Evolutionary conservation across 164 flowering plant species (phyloP).

Genomic region (Magnolia officinalis): DNA sequence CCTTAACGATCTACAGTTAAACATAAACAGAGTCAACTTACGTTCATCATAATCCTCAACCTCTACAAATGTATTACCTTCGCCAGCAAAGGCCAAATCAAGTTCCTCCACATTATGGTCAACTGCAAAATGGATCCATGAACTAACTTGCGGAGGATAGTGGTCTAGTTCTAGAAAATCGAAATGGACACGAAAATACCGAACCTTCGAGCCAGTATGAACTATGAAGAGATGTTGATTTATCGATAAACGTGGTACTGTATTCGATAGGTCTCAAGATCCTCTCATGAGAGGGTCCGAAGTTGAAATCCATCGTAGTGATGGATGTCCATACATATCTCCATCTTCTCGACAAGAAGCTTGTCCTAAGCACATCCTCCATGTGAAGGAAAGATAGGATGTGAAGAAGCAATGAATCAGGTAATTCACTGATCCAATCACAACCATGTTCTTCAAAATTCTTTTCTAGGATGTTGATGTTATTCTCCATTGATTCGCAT

Average conservation of each 20-base stretch:
- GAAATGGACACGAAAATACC: background rate
- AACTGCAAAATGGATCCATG: background rate
- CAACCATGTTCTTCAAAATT: background rate
- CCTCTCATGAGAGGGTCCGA: background rate
- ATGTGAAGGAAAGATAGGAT: slow-evolving; percentile 2
- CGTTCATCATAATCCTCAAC: background rate
- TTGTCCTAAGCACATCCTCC: background rate
- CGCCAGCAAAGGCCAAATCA: background rate
- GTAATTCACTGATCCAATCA: background rate
- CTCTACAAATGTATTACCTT: background rate
- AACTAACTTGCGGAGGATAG: background rate
- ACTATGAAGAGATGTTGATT: background rate
- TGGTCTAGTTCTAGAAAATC: background rate
- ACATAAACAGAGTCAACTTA: background rate
- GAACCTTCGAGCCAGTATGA: background rate
- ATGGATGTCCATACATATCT: background rate
- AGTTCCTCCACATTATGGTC: background rate
- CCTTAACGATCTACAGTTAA: background rate
- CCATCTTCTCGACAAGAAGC: slow-evolving; percentile 8
- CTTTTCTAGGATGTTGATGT: no score
- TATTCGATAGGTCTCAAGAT: no score
- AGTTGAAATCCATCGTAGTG: background rate
- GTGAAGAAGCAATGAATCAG: slow-evolving; percentile 2
- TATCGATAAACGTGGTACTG: background rate
- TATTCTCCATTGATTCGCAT: no score